Evolutionary conservation across 257 asterid species (phyloP), one percentile per base, ranked within the genome.

Genomic region (Misopates orontium): DNA sequence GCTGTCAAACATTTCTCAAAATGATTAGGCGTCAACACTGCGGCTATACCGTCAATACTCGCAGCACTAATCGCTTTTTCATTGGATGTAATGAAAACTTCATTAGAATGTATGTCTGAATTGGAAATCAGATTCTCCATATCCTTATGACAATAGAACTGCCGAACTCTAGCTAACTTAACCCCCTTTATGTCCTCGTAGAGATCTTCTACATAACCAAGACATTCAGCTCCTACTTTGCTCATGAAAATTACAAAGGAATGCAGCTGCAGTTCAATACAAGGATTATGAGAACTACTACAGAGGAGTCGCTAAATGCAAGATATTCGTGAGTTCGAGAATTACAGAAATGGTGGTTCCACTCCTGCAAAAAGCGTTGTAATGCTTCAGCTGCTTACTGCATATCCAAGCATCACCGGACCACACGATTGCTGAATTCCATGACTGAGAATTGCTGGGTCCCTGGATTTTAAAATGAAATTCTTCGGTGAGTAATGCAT

Each of bases 381-480:
- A 87, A 57, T 87, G 95, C 74, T 62, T 74, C 52, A 79, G 88
- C 78, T 75, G 70, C 63, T 77, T 70, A 20, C 64, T 45, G 47
- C 96, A 83, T 69, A 58, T 65, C 77, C 74, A 76, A 64, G 79
- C 77, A 51, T 75, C 74, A 16, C 90, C 90, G 36, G 66, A 68
- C 92, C 95, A 87, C 50, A 42, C 50, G 19, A 78, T 75, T 40
- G 68, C 79, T 49, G 83, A 60, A 49, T 48, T 60, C 8, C 53
- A 55, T 8, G 67, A 55, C 45, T 55, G 69, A 28, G 21, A 19
- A 40, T 73, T 73, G 32, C 78, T 40, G 63, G 73, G 22, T 53
- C 41, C 71, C 59, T 64, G 67, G 17, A 66, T 56, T 78, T 77
- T 77, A 10, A 21, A 77, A 62, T 48, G 21, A 31, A 75, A 61